Evolutionary conservation across 148 eudicot species (phyloP).

Genomic region (Amaranthus cruentus): DNA sequence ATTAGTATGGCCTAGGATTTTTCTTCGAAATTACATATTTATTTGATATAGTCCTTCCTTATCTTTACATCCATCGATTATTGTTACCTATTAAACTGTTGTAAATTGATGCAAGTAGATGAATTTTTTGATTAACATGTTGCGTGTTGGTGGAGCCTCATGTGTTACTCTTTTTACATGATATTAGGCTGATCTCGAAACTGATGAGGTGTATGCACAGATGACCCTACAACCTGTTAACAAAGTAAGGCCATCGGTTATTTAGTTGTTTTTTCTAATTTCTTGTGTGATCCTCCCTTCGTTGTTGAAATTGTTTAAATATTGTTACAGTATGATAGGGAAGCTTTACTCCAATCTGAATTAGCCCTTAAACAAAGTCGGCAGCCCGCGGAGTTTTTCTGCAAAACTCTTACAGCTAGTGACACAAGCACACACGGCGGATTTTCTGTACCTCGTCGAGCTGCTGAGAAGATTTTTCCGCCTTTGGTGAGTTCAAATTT

Average conservation of each 20-base stretch:
- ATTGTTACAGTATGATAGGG: constrained; percentile 72
- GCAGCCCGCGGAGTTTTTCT: constrained; percentile 94
- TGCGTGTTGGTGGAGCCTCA: neutral
- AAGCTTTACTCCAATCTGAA: constrained; percentile 85
- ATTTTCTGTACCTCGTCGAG: constrained; percentile 95
- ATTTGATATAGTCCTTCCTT: no score
- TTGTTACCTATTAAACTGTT: no score
- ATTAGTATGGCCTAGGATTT: no score
- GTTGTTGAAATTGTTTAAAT: constrained; percentile 2
- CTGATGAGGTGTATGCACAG: constrained; percentile 99
- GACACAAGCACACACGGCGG: constrained; percentile 99
- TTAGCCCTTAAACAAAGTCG: constrained; percentile 86
- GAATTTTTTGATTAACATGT: neutral
- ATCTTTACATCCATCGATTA: no score
- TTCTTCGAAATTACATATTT: no score
- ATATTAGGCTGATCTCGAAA: constrained; percentile 86
- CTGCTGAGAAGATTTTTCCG: constrained; percentile 97
- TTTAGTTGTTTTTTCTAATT: neutral
- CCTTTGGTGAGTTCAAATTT: constrained; percentile 55
- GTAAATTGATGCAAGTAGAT: neutral
- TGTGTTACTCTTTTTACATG: neutral
- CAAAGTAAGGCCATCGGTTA: constrained; percentile 45
- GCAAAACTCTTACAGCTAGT: constrained; percentile 99
- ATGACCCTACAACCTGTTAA: constrained; percentile 97
- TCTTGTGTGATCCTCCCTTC: constrained; percentile 11